phyloP scores from a whole-genome alignment of 2,329 filamentous ascomycete genomes.

The Ascocoryne sarcoides region DNA sequence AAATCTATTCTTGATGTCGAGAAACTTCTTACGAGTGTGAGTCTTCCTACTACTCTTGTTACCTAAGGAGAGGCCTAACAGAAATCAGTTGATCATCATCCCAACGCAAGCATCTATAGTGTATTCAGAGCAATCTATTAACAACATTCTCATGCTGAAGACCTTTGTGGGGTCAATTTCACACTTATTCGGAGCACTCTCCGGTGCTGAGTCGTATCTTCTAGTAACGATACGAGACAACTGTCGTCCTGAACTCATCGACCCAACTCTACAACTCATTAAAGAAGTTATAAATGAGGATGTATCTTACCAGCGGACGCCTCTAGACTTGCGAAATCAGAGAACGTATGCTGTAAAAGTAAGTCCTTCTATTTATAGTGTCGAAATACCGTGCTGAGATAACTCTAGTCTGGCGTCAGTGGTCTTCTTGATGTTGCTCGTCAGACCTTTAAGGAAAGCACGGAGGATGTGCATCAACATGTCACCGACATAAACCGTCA shows the following conservation, averaged over 20 bases:
- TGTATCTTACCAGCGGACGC: constrained; percentile 65
- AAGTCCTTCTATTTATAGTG: constrained; percentile 1
- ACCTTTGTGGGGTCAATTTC: constrained; percentile 64
- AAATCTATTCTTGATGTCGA: constrained; percentile 73
- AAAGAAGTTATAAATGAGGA: constrained; percentile 68
- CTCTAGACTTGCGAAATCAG: constrained; percentile 83
- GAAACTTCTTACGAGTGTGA: constrained; percentile 65
- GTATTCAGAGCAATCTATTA: constrained; percentile 71
- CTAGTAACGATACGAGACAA: constrained; percentile 60
- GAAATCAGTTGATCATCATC: constrained; percentile 62
- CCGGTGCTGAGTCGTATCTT: constrained; percentile 53
- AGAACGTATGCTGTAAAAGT: constrained; percentile 82
- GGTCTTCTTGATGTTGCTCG: constrained; percentile 82
- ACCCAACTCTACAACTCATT: constrained; percentile 56
- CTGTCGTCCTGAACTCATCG: constrained; percentile 55
- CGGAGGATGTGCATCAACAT: constrained; percentile 65
- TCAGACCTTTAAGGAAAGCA: constrained; percentile 83
- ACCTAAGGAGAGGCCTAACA: not conserved
- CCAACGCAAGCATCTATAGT: constrained; percentile 56
- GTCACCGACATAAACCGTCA: constrained; percentile 58
- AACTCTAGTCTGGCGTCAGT: constrained; percentile 60
- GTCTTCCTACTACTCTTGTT: constrained; percentile 13
- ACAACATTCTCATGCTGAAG: constrained; percentile 80
- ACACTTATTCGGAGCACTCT: constrained; percentile 59
- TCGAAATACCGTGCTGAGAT: constrained; percentile 14